Base-by-base conservation (phyloP, 257 asterid species). In the Henckelia pumila region DNA sequence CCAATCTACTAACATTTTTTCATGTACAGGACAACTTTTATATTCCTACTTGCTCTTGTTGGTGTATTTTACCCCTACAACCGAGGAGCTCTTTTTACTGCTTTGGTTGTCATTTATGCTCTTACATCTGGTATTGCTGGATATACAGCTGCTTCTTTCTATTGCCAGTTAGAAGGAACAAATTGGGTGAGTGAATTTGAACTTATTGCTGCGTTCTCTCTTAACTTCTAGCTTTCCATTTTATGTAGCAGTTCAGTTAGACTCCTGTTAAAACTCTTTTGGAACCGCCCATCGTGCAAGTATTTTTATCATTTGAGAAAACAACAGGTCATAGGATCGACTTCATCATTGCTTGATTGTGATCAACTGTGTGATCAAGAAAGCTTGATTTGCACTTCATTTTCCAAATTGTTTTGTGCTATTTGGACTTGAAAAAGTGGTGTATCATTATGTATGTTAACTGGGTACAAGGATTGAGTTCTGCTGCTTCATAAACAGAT, bases 51-150 rank as follows among this genome's bases (percentile, higher is more conserved):
- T 5, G 91, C 83, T 32, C 82, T 88, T 64, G 89, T 85, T 20
- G 92, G 95, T 22, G 88, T 83, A 30, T 85, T 88, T 71, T 82
- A 85, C 64, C 95, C 95, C 1, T 83, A 83, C 73, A 83, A 88
- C 78, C 87, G 89, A 17, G 95, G 95, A 71, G 88, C 85, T 56
- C 84, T 85, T 14, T 80, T 83, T 26, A 76, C 86, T 3, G 87
- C 93, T 33, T 76, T 88, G 53, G 78, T 86, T 80, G 83, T 82
- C 55, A 82, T 82, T 77, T 86, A 84, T 77, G 91, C 93, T 47
- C 78, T 88, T 28, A 28, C 30, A 28, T 28, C 30, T 28, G 30
- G 30, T 28, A 28, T 28, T 28, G 30, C 30, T 28, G 30, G 30
- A 28, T 28, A 28, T 28, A 28, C 30, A 28, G 30, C 30, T 53